Evolutionary conservation across 176 grass and related monocot genomes (phyloP), one percentile per base, ranked within the genome.

Genomic region (Avena sativa): DNA sequence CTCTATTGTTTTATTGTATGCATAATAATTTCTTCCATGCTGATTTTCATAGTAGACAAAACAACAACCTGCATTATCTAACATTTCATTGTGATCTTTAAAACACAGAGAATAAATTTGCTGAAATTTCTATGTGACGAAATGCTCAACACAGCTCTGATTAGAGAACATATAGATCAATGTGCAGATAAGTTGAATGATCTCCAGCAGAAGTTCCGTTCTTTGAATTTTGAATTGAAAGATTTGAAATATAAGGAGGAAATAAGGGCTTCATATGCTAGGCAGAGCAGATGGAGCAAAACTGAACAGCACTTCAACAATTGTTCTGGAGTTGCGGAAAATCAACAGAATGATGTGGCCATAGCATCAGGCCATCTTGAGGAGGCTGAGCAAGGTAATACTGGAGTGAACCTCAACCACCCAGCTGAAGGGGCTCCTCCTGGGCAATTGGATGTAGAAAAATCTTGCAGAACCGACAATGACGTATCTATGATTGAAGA

Each of bases 51-150:
- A 56, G 48, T 30, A 47, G 52, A 84, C 20, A 88, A 61, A 83
- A 25, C 86, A 83, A 76, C 55, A 84, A 71, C 53, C 20, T 81
- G 74, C 53, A 76, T 67, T 23, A 67, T 80, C 32, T 93, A 67
- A 90, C 88, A 60, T 65, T 76, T 84, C 78, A 9, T 79, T 87
- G 48, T 87, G 66, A 77, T 91, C 43, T 82, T 87, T 19, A 30
- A 76, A 84, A 58, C 90, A 67, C 96, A 98, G 96, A 96, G 93
- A 86, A 86, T 96, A 87, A 82, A 94, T 84, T 89, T 96, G 65
- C 82, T 98, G 79, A 98, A 98, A 70, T 96, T 96, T 84, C 82
- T 98, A 32, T 98, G 96, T n/a, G 93, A 98, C 5, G 96, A 98
- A 89, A 87, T 96, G 84, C 81, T 96, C 76, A 96, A 94, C 85